Conservation (phyloP, 805 yeast genomes). For the Candida peoriensis region DNA sequence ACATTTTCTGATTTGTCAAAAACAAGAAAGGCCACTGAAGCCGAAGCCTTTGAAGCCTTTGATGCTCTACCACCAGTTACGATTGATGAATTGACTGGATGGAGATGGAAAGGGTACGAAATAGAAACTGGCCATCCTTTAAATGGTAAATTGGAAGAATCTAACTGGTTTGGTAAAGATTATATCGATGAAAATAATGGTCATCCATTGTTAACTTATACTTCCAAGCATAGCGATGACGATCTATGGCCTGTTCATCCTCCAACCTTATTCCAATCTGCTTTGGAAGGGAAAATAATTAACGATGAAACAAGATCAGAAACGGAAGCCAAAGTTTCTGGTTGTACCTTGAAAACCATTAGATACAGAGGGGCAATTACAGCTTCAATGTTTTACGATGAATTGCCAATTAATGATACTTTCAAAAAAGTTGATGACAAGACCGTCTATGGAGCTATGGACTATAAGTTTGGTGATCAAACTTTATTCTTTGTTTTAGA, state of each 20-base stretch:
- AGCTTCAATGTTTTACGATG: slow-evolving; percentile 2
- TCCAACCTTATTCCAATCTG: neutral
- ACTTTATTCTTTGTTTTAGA: slow-evolving; percentile 1
- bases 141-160: neutral
- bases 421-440: slow-evolving; percentile 1
- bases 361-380: neutral
- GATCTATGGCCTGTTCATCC: slow-evolving; percentile 1
- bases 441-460: neutral
- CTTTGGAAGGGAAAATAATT: neutral
- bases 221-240: neutral
- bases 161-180: slow-evolving; percentile 2
- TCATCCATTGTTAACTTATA: slow-evolving; percentile 1
- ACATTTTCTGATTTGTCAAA: slow-evolving; percentile 1
- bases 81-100: neutral
- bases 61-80: slow-evolving; percentile 1
- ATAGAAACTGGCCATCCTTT: slow-evolving; percentile 1
- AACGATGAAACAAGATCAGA: neutral
- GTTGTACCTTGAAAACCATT: neutral
- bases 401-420: neutral
- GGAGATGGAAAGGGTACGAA: slow-evolving; percentile 2
- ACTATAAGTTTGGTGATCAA: neutral
- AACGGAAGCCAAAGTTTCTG: neutral
- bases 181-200: slow-evolving; percentile 1
- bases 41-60: neutral
- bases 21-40: slow-evolving; percentile 1